Evolutionary conservation across 768 basidiomycete genomes (phyloP), one percentile per base, ranked within the genome.

Genomic region (Phanerodontia chrysosporium): DNA sequence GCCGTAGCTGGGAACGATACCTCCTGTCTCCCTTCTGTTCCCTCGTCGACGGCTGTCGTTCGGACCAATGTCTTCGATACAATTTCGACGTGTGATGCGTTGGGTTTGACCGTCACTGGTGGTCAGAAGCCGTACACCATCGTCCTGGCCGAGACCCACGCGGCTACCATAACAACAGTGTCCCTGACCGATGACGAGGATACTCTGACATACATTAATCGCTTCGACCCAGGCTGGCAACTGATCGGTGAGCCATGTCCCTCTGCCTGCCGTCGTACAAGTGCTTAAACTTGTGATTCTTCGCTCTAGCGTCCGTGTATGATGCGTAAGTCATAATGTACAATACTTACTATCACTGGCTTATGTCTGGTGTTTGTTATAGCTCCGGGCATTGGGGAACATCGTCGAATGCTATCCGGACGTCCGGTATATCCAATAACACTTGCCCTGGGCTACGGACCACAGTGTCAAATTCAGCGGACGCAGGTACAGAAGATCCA

Each of bases 201-300:
- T 58, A 62, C 58, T 1, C 75, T 78, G 56, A 77, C 78, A 0
- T 80, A 69, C 61, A 78, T 78, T 53, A 74, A 80, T 59, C 72
- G 76, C 5, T 77, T 74, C 4, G 65, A 68, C 48, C 75, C 78
- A 3, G 61, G 61, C 21, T 62, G 66, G 6, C 65, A 66, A 30
- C 60, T 83, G 16, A 62, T 83, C 51, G 77, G 82, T 80, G 56
- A 64, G 76, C n/a, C 66, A 35, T 18, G 9, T 12, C 29, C 12
- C 9, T n/a, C 30, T 45, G 18, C n/a, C 44, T 18, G n/a, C 1
- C 29, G 3, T 44, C 5, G 16, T 18, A 24, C 21, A 44, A 16
- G 16, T 14, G 10, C n/a, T 21, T 29, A 24, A 29, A 21, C 8
- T 5, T 18, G 10, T 55, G 21, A 16, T 9, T 29, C 29, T 52